phyloP scores from a whole-genome alignment of 2,329 filamentous ascomycete genomes.

The Colletotrichum sp. region DNA sequence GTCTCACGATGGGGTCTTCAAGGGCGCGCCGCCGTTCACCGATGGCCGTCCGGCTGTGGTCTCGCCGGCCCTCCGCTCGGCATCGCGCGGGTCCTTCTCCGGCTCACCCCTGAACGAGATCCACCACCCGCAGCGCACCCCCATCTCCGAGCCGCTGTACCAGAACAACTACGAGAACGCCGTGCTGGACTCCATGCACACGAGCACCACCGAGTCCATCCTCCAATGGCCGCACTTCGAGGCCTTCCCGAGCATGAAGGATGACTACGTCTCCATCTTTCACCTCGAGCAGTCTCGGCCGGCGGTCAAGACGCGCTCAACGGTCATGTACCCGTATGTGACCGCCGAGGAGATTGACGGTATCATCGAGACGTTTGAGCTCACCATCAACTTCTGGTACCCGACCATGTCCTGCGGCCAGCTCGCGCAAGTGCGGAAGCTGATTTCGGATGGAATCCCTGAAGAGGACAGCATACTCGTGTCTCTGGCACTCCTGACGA shows the following conservation, averaged over 20 bases:
- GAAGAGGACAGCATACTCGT: constrained; percentile 39
- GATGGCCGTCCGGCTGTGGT: constrained; percentile 11
- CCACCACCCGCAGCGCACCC: constrained; percentile 22
- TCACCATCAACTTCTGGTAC: constrained; percentile 57
- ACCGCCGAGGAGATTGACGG: constrained; percentile 43
- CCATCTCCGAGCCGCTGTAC: constrained; percentile 24
- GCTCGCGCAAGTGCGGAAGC: constrained; percentile 33
- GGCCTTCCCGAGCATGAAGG: constrained; percentile 43
- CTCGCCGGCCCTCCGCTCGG: constrained; percentile 25
- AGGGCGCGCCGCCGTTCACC: constrained; percentile 6
- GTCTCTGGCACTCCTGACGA: constrained; percentile 49
- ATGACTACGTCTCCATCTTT: constrained; percentile 49
- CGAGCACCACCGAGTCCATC: constrained; percentile 54
- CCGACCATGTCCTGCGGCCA: constrained; percentile 49
- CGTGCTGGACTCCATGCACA: constrained; percentile 53
- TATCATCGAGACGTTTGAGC: constrained; percentile 48
- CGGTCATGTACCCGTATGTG: constrained; percentile 45
- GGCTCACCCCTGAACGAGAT: constrained; percentile 23
- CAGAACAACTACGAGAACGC: constrained; percentile 46
- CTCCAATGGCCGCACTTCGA: constrained; percentile 56
- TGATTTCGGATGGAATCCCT: constrained; percentile 36
- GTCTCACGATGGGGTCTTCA: constrained; percentile 9
- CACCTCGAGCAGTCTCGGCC: constrained; percentile 48
- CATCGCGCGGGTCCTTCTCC: constrained; percentile 23
- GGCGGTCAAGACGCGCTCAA: constrained; percentile 34